Base-by-base conservation (phyloP, 805 yeast genomes). In the Maudiozyma turicensis region DNA sequence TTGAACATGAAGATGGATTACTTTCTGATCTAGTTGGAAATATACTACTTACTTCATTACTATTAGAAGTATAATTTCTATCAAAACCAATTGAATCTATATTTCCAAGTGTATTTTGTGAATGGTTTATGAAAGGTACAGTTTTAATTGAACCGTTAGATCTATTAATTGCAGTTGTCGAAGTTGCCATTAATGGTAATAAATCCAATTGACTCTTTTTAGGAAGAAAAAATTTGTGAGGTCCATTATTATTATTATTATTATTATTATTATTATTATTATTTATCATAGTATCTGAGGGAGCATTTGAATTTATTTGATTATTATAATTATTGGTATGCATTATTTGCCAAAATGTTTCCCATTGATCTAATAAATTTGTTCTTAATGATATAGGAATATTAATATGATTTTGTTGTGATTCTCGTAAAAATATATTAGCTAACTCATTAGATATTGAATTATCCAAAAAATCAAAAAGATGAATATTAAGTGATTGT, bases 401-500 rank as follows among this genome's bases (percentile, higher is more conserved):
- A 43, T 14, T 50, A 54, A 37, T 52, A 53, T 5, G 85, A 71
- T 46, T 84, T 87, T 0, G 91, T 89, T 65, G 14, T 38, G 9
- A 14, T n/a, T 89, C 96, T 52, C 74, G 76, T 58, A 76, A 78
- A 61, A 89, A 88, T 20, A 78, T 75, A 47, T 74, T 72, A 1
- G 96, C 96, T 4, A 95, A 81, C 44, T 78, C 79, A 8, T 78
- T 74, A 43, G 86, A 72, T 28, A 86, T 77, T 47, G 86, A 81
- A 65, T 89, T 89, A 58, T 84, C 63, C 52, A 89, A 70, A 58
- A 87, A 90, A 66, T 90, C 96, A 62, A 86, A 86, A 37, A 89
- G 81, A 64, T 86, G 89, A 6, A 90, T 88, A 61, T 89, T 85
- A 32, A 51, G 35, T 29, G 44, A 41, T 32, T 43, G 42, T 30